phyloP scores from a whole-genome alignment of 2,329 filamentous ascomycete species.

The Coniochaeta prunicola region DNA sequence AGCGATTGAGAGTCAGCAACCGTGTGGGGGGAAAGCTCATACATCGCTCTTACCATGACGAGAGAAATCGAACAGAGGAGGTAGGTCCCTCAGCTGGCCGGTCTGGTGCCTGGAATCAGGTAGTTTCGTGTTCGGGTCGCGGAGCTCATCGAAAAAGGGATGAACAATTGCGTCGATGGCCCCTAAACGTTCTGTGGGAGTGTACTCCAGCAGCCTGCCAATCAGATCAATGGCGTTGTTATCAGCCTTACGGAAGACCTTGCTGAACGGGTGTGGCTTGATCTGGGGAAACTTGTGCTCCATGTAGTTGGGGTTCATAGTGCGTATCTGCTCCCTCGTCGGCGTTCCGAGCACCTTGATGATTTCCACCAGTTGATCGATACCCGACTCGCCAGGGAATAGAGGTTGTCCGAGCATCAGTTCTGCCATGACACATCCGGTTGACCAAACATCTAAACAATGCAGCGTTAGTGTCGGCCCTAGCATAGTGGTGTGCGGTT shows the following conservation, averaged over 20 bases:
- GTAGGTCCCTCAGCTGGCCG: conserved; percentile 72
- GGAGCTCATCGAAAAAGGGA: conserved; percentile 95
- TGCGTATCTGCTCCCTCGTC: conserved; percentile 94
- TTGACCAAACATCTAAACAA: conserved; percentile 89
- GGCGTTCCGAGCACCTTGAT: conserved; percentile 98
- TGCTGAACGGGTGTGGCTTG: conserved; percentile 98
- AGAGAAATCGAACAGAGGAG: conserved; percentile 86
- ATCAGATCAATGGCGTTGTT: conserved; percentile 91
- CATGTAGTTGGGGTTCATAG: conserved; percentile 99
- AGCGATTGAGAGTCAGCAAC: conserved; percentile 6
- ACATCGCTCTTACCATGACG: conserved; percentile 66
- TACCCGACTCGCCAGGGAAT: conserved; percentile 96
- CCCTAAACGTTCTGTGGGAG: conserved; percentile 87
- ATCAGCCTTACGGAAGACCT: conserved; percentile 97
- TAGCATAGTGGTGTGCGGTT: not conserved
- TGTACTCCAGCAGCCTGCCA: conserved; percentile 90
- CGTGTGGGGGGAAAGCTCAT: not conserved
- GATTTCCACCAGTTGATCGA: conserved; percentile 97
- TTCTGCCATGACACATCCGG: conserved; percentile 98
- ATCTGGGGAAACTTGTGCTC: conserved; percentile 99
- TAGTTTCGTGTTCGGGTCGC: conserved; percentile 82
- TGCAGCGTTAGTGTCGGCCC: not conserved
- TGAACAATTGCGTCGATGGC: conserved; percentile 97
- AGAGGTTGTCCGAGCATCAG: conserved; percentile 97
- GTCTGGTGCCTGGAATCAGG: conserved; percentile 90